Evolutionary conservation across 2,329 filamentous ascomycete genomes (phyloP).

Genomic region (Alternaria sp.): DNA sequence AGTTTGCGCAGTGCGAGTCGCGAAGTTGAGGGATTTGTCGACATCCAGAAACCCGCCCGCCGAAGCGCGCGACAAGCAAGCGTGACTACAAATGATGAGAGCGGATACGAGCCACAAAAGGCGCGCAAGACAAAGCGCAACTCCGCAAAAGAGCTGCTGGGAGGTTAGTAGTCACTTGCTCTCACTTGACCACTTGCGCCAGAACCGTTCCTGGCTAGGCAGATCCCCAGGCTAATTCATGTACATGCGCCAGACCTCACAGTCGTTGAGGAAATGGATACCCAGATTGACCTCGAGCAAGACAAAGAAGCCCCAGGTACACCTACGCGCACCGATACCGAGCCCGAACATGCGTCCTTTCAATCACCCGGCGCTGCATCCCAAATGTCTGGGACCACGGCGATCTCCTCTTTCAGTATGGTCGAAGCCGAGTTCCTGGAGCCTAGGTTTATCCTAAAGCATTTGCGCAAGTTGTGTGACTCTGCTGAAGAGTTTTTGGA

Average conservation of each 20-base stretch:
- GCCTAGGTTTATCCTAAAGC: slow-evolving; percentile 52
- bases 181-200: not conserved
- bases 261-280: slow-evolving; percentile 44
- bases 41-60: slow-evolving; percentile 32
- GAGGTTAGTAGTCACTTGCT: slow-evolving; percentile 37
- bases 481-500: slow-evolving; percentile 41
- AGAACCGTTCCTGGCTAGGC: not conserved
- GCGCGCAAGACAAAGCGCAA: slow-evolving; percentile 34
- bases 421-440: slow-evolving; percentile 56
- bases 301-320: slow-evolving; percentile 29
- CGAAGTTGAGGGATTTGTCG: slow-evolving; percentile 40
- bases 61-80: slow-evolving; percentile 42
- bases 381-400: slow-evolving; percentile 58
- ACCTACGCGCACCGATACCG: slow-evolving; percentile 24
- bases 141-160: slow-evolving; percentile 31
- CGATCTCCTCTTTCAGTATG: slow-evolving; percentile 57
- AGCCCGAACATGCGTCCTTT: slow-evolving; percentile 20
- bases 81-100: slow-evolving; percentile 39
- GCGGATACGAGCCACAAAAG: slow-evolving; percentile 26
- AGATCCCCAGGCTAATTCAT: slow-evolving; percentile 20
- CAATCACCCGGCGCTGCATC: slow-evolving; percentile 52
- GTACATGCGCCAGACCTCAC: slow-evolving; percentile 40
- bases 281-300: slow-evolving; percentile 31
- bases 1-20: slow-evolving; percentile 53
- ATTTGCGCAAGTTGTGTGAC: slow-evolving; percentile 50